Percentiles rank a stretch among this genome's conserved stretches.
Evolutionary conservation across 805 yeast species (phyloP).

Genomic region (Cyberlindnera mississippiensis): DNA sequence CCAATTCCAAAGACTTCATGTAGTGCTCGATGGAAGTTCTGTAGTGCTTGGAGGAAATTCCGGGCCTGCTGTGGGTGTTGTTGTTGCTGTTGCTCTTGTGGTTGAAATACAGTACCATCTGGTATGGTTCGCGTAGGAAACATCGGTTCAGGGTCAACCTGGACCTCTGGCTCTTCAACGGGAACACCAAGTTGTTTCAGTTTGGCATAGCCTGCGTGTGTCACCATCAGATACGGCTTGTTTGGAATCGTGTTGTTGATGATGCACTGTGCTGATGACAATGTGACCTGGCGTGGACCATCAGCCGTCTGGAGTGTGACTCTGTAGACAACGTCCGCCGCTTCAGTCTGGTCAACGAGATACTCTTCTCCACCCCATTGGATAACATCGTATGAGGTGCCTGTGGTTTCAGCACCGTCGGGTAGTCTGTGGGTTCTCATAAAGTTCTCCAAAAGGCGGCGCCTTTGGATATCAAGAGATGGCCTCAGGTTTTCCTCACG

Average conservation of each 20-base stretch:
- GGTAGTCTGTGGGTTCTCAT: constrained; percentile 5
- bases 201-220: constrained; percentile 26
- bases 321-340: constrained; percentile 10
- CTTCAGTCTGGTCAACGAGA: constrained; percentile 19
- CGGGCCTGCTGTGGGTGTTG: too few species aligned
- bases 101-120: not conserved
- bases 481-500: not conserved
- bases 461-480: too few species aligned
- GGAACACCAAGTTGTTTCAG: constrained; percentile 17
- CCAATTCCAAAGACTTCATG: not conserved
- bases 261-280: constrained; percentile 25
- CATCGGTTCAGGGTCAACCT: not conserved
- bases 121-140: not conserved
- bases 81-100: not conserved
- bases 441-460: constrained; percentile 5
- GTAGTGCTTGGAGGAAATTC: too few species aligned
- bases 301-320: constrained; percentile 14
- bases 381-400: constrained; percentile 13
- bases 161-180: constrained; percentile 19
- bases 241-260: constrained; percentile 24
- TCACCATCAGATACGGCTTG: constrained; percentile 27
- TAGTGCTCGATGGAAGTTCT: not conserved
- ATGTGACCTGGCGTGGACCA: constrained; percentile 15
- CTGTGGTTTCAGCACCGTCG: constrained; percentile 18
- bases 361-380: constrained; percentile 20